Evolutionary conservation across 2,329 filamentous ascomycete genomes (phyloP).

Genomic region (Aspergillus oerlinghausenensis): DNA sequence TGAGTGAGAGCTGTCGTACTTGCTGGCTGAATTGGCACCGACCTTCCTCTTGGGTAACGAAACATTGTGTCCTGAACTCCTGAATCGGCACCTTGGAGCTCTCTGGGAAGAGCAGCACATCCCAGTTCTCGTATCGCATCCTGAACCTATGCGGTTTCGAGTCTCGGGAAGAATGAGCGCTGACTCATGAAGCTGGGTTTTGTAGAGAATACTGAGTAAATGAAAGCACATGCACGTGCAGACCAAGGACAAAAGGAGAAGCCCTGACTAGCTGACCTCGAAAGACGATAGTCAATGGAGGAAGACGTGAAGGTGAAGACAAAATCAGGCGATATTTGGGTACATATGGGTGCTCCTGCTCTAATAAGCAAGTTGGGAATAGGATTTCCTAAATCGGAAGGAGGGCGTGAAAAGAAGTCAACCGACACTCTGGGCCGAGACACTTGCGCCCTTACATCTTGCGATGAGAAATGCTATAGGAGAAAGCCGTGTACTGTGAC

Average conservation of each 20-base stretch:
- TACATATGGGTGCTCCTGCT: neutral
- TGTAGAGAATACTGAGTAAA: constrained; percentile 19
- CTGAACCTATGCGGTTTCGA: constrained; percentile 20
- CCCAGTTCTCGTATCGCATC: constrained; percentile 87
- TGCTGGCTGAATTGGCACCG: constrained; percentile 19
- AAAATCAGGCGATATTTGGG: neutral
- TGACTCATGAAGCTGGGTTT: constrained; percentile 10
- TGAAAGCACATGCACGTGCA: constrained; percentile 3
- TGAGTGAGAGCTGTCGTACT: constrained; percentile 2
- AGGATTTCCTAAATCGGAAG: neutral
- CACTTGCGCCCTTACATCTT: neutral
- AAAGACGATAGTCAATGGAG: neutral
- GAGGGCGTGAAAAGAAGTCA: neutral
- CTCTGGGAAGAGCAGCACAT: constrained; percentile 72
- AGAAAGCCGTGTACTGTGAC: neutral
- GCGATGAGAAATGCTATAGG: neutral
- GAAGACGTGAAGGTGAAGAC: neutral
- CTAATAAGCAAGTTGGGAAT: neutral
- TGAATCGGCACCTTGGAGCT: constrained; percentile 66
- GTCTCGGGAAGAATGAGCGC: constrained; percentile 30
- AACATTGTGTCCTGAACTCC: constrained; percentile 77
- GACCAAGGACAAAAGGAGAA: neutral
- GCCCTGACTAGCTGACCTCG: neutral
- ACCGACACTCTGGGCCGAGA: neutral
- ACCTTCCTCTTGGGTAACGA: constrained; percentile 55